Conservation (phyloP, 129 eudicot species). For the Saposhnikovia divaricata region DNA sequence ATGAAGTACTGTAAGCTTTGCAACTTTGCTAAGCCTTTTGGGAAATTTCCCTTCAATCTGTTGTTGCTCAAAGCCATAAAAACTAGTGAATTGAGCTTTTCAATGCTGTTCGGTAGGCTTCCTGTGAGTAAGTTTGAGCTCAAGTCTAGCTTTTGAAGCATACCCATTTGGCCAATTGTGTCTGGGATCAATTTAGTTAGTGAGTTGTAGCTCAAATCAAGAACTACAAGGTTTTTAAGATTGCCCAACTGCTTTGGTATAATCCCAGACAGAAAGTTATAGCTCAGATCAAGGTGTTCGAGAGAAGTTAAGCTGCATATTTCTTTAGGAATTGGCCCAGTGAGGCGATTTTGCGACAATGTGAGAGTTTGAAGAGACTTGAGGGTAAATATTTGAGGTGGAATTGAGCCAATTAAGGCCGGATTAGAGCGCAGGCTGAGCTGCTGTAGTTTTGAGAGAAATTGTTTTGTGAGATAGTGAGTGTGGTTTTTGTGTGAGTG, state of each 20-base stretch:
- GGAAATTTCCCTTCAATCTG: slow-evolving; percentile 26
- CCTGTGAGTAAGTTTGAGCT: slow-evolving; percentile 40
- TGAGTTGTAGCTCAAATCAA: slow-evolving; percentile 41
- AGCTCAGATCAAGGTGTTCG: slow-evolving; percentile 41
- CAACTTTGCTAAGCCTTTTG: slow-evolving; percentile 35
- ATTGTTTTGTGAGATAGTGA: slow-evolving; percentile 20
- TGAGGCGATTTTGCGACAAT: slow-evolving; percentile 35
- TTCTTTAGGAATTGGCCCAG: slow-evolving; percentile 28
- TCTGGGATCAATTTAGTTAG: slow-evolving; percentile 22
- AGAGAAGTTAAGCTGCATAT: slow-evolving; percentile 22
- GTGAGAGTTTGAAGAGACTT: slow-evolving; percentile 40
- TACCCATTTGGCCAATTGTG: slow-evolving; percentile 28
- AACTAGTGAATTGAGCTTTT: slow-evolving; percentile 21
- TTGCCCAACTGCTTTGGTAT: slow-evolving; percentile 34
- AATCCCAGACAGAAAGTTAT: slow-evolving; percentile 25
- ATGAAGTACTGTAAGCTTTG: slow-evolving; percentile 53
- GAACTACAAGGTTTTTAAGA: slow-evolving; percentile 29
- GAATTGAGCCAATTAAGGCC: slow-evolving; percentile 41
- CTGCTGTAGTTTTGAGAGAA: slow-evolving; percentile 39
- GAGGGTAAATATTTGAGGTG: slow-evolving; percentile 28
- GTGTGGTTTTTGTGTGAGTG: slow-evolving; percentile 36
- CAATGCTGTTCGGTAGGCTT: slow-evolving; percentile 21
- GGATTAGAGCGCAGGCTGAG: slow-evolving; percentile 70
- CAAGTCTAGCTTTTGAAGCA: slow-evolving; percentile 42
- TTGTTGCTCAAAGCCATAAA: slow-evolving; percentile 42